Evolutionary conservation across 192 early-diverging fungal species (phyloP).

Genomic region (Entophlyctis luteolus): DNA sequence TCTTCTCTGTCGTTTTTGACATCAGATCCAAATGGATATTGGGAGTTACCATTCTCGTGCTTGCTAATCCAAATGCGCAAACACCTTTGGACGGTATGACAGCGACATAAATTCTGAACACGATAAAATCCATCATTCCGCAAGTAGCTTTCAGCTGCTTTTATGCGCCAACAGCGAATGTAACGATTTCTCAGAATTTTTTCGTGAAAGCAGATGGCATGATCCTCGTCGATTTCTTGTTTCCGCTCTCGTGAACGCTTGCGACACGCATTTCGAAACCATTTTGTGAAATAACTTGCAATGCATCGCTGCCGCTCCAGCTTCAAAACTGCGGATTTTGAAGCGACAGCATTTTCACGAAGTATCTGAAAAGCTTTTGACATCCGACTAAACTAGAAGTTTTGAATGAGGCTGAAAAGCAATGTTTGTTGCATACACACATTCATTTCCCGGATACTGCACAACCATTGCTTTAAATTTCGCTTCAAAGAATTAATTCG

Average conservation of each 20-base stretch:
- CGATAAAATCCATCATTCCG: neutral
- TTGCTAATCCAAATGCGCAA: neutral
- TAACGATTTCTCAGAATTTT: neutral
- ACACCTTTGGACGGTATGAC: neutral
- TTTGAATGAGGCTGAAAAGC: no score
- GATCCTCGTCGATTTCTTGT: neutral
- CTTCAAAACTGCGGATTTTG: no score
- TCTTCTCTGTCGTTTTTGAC: neutral
- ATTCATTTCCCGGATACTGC: no score
- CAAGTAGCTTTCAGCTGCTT: neutral
- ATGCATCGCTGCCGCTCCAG: neutral
- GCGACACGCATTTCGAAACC: neutral
- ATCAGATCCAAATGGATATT: neutral
- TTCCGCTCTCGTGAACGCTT: neutral
- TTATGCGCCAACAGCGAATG: no score
- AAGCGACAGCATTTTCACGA: no score
- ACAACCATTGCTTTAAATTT: no score
- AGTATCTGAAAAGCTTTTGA: no score
- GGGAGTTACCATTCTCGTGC: neutral
- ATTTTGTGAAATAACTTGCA: neutral
- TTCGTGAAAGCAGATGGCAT: neutral
- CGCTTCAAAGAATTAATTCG: no score
- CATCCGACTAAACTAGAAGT: no score
- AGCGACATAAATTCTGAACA: neutral
- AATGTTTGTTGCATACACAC: no score